Evolutionary conservation across 2,329 filamentous ascomycete species (phyloP), one percentile per base, ranked within the genome.

Genomic region (Rugonectria rugulosa): DNA sequence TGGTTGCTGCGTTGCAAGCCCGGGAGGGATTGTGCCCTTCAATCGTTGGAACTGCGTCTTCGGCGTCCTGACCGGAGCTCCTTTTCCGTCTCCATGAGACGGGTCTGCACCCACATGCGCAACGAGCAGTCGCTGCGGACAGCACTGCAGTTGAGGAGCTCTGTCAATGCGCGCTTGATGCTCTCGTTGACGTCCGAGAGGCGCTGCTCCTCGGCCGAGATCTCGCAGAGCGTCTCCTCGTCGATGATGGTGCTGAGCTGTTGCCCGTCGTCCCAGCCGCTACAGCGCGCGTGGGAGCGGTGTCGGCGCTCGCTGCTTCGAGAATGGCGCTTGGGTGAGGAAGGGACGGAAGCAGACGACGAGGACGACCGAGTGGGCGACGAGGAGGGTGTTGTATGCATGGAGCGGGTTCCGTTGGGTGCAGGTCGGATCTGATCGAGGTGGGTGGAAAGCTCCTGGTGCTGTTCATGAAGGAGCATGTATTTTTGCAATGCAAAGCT

Each of bases 151-250:
- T 86, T 87, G 64, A 87, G 78, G 12, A 87, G 77, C 68, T 86
- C 83, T 6, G 83, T 87, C 62, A 87, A 68, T 2, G 82, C 80
- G 26, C 82, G 78, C 73, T 87, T 87, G 73, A 87, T 83, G 63
- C 80, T 79, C 70, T 86, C 83, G 70, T 84, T 85, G 70, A 86
- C 79, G 58, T 80, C 76, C 45, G 76, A 82, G 10, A 86, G 76
- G 57, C 78, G 81, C 60, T 80, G 77, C 67, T 85, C 81, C 65
- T 82, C 81, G 15, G 73, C 73, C 1, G 77, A 80, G 60, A 85
- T 78, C 64, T 81, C 79, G 57, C 73, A 73, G 19, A 81, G 67
- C 6, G 78, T 77, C 48, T 77, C 73, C 64, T 80, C 79, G 64
- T 83, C 79, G 19, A 76, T 67, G 26, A 80, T 78, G 20, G 76